These are phyloP conservation scores for Ceratobasidium sp. DNA, from an alignment of 1,284 basidiomycete genomes.

Conservation along the genomic window DNA sequence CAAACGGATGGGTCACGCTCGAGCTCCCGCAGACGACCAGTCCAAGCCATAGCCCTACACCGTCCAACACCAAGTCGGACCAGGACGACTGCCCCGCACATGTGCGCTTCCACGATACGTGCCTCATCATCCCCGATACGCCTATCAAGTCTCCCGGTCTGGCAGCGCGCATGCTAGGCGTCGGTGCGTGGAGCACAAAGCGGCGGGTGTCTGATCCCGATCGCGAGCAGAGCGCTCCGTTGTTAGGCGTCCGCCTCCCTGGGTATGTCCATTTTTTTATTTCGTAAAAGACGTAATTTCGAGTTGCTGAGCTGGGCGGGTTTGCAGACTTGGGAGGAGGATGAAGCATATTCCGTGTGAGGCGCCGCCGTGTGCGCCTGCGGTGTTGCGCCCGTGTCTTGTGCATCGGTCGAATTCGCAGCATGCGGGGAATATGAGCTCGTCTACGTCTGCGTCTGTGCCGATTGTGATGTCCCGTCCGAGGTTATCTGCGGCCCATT, in stretches of 20 bases:
- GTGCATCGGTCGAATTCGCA: constrained; percentile 32
- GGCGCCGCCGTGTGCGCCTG: background rate
- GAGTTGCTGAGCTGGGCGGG: background rate
- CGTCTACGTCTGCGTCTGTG: background rate
- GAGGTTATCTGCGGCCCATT: constrained; percentile 15
- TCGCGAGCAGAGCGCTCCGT: constrained; percentile 25
- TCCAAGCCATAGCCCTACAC: constrained; percentile 21
- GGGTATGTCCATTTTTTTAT: constrained; percentile 33
- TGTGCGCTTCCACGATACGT: constrained; percentile 34
- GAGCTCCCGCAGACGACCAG: constrained; percentile 24
- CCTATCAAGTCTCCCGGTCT: constrained; percentile 33
- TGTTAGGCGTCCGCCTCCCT: constrained; percentile 37
- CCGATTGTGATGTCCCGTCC: constrained; percentile 10
- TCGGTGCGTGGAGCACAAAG: constrained; percentile 26
- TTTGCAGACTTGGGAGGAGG: constrained; percentile 24
- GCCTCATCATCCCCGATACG: constrained; percentile 27
- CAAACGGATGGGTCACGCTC: constrained; percentile 39
- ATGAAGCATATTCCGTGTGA: constrained; percentile 21
- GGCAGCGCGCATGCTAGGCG: constrained; percentile 33
- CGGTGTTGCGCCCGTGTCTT: constrained; percentile 18
- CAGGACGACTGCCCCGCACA: constrained; percentile 14
- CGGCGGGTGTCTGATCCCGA: constrained; percentile 38
- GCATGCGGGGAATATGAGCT: background rate
- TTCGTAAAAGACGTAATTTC: constrained; percentile 35
- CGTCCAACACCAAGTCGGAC: constrained; percentile 20